Conservation (phyloP, 2,329 filamentous ascomycete species). For the Colletotrichum musicola region DNA sequence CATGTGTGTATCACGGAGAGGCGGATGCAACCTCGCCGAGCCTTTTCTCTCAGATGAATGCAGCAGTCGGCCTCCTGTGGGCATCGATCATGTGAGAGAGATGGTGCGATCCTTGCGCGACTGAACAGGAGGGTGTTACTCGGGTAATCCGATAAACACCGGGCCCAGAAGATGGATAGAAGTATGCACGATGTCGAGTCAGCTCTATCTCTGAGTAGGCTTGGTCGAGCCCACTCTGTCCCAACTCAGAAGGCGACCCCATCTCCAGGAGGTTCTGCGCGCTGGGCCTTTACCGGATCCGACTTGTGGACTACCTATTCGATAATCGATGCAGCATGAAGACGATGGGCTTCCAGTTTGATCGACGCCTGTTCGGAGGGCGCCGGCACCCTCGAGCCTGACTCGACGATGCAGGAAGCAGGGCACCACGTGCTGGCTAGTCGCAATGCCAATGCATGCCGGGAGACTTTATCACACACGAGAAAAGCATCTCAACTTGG, state of each 20-base stretch:
- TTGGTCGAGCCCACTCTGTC: slow-evolving; percentile 4
- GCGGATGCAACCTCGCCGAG: not conserved
- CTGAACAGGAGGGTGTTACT: not conserved
- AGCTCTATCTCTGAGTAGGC: not conserved
- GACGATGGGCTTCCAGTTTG: slow-evolving; percentile 22
- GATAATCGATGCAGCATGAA: slow-evolving; percentile 19
- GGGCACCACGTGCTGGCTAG: slow-evolving; percentile 6
- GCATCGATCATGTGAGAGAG: not conserved
- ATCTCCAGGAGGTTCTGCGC: slow-evolving; percentile 14
- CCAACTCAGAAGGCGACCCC: not conserved
- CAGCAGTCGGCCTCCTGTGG: not conserved
- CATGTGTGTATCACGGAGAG: not conserved
- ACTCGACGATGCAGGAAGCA: slow-evolving; percentile 13
- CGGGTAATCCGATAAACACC: slow-evolving; percentile 20
- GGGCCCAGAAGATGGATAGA: not conserved
- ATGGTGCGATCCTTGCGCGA: too few species aligned
- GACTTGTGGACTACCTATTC: slow-evolving; percentile 14
- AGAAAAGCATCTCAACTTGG: too few species aligned
- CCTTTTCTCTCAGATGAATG: not conserved
- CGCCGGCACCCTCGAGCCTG: slow-evolving; percentile 12
- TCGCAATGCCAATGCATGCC: slow-evolving; percentile 3
- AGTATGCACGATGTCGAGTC: slow-evolving; percentile 10
- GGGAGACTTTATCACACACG: not conserved
- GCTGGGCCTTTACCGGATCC: slow-evolving; percentile 27
- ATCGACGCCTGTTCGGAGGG: slow-evolving; percentile 26